These are phyloP conservation scores for Aspergillus latus DNA, from an alignment of 2,329 filamentous ascomycete species.

Conservation along the genomic window DNA sequence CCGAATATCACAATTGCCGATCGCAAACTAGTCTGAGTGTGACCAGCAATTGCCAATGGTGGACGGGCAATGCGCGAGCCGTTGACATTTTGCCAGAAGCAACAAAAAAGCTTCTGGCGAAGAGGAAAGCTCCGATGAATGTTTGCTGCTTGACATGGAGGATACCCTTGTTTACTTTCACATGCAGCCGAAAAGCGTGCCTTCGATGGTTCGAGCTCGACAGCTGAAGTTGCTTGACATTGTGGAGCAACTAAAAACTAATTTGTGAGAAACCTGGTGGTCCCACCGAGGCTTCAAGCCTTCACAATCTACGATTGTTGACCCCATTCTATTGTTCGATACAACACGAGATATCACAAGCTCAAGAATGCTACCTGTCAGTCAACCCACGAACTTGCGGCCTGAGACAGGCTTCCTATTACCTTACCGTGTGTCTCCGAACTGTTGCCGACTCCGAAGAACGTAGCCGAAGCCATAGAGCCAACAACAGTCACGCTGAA, in stretches of 20 bases:
- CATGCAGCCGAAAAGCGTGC: slow-evolving; percentile 20
- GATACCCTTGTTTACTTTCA: slow-evolving; percentile 9
- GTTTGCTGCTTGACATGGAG: not conserved
- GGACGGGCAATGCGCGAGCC: not conserved
- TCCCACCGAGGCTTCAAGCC: not conserved
- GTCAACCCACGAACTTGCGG: too few relatives aligned
- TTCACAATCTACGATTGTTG: not conserved
- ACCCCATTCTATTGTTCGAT: too few relatives aligned
- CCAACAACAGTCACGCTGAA: not conserved
- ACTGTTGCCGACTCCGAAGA: not conserved
- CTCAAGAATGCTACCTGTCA: too few relatives aligned
- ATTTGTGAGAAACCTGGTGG: not conserved
- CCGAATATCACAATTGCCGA: slow-evolving; percentile 16
- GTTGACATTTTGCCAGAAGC: not conserved
- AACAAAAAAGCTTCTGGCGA: not conserved
- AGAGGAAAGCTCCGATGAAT: not conserved
- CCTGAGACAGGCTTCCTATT: not conserved
- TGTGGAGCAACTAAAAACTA: not conserved
- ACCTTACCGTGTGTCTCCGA: not conserved
- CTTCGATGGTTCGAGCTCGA: not conserved
- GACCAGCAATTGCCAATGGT: slow-evolving; percentile 1
- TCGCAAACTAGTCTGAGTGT: slow-evolving; percentile 13
- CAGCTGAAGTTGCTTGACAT: not conserved
- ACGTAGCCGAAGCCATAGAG: not conserved
- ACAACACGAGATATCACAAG: too few relatives aligned